Evolutionary conservation across 148 eudicot genomes (phyloP).

Genomic region (Rhododendron kiyosumense): DNA sequence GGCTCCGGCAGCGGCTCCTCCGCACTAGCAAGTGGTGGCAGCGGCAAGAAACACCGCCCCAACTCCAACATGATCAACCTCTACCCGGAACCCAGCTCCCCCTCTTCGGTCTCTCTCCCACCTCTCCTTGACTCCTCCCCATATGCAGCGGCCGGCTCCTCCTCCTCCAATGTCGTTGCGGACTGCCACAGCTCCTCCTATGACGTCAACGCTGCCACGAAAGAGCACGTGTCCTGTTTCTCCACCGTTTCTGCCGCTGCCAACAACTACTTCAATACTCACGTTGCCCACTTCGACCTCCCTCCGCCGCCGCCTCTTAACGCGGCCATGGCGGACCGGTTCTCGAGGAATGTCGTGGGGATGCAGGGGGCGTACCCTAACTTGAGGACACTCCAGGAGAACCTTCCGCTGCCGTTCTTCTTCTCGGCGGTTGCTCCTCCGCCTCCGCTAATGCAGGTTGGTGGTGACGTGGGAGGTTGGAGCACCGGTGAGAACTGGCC

Average conservation of each 20-base stretch:
- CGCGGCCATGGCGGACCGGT: neutral
- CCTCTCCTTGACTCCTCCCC: constrained; percentile 59
- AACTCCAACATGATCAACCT: constrained; percentile 2
- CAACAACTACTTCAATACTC: constrained; percentile 13
- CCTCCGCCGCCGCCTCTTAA: constrained; percentile 10
- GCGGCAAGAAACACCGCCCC: constrained; percentile 22
- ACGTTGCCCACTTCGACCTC: constrained; percentile 13
- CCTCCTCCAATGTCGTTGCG: constrained; percentile 20
- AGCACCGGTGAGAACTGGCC: constrained; percentile 12
- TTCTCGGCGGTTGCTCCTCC: constrained; percentile 14
- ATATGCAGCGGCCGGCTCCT: constrained; percentile 7
- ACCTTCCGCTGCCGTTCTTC: constrained; percentile 41
- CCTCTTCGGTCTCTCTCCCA: constrained; percentile 49
- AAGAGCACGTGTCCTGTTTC: constrained; percentile 97
- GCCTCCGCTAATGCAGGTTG: constrained; percentile 3
- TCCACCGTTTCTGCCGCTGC: constrained; percentile 36
- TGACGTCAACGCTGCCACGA: constrained; percentile 13
- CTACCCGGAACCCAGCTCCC: constrained; percentile 45
- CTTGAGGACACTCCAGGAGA: constrained; percentile 71
- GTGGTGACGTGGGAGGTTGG: constrained; percentile 5
- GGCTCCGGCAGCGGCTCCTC: constrained; percentile 29
- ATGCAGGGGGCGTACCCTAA: constrained; percentile 42
- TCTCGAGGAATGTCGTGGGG: neutral
- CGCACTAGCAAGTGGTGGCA: neutral
- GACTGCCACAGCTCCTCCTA: constrained; percentile 44